Percentiles rank a stretch among this genome's conserved stretches.
Conservation (phyloP, 352 stramenopile species). For the Pythium inflatum region DNA sequence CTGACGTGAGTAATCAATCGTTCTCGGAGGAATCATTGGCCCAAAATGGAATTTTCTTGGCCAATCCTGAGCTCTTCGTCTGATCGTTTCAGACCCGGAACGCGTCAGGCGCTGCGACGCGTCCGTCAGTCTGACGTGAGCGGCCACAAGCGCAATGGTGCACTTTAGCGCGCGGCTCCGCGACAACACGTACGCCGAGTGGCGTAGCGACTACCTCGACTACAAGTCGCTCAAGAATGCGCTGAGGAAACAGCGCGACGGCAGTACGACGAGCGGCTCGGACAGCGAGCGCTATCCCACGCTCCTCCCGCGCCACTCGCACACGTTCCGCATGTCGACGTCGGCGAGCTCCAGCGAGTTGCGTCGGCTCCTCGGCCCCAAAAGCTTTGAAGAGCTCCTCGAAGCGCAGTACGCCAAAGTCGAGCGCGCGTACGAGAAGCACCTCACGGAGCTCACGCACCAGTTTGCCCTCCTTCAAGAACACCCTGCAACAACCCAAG, state of each 20-base stretch:
- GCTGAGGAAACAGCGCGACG: conserved; percentile 65
- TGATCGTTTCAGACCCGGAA: too few relatives aligned
- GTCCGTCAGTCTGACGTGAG: too few relatives aligned
- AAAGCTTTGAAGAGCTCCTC: conserved; percentile 85
- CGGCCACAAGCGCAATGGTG: too few relatives aligned
- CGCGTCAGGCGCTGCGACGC: too few relatives aligned
- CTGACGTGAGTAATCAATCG: too few relatives aligned
- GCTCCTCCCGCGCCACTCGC: not conserved
- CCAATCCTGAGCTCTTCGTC: too few relatives aligned
- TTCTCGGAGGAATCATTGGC: too few relatives aligned
- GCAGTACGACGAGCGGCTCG: conserved; percentile 4
- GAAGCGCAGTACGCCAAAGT: conserved; percentile 86
- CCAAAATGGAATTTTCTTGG: too few relatives aligned
- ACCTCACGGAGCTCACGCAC: conserved; percentile 79
- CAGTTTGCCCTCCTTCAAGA: conserved; percentile 86
- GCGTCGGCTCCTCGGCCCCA: too few relatives aligned
- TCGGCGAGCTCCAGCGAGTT: too few relatives aligned
- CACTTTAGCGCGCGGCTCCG: conserved; percentile 76
- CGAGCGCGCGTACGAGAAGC: conserved; percentile 90
- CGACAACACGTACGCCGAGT: conserved; percentile 88
- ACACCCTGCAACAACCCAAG: conserved; percentile 56
- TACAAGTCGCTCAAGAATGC: conserved; percentile 88
- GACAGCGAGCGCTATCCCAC: conserved; percentile 5
- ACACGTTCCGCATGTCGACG: not conserved
- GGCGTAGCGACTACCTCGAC: conserved; percentile 88